Percentiles rank a stretch among this genome's conserved stretches.
Conservation (phyloP, 148 eudicot species). For the Salicornia ramosissima region DNA sequence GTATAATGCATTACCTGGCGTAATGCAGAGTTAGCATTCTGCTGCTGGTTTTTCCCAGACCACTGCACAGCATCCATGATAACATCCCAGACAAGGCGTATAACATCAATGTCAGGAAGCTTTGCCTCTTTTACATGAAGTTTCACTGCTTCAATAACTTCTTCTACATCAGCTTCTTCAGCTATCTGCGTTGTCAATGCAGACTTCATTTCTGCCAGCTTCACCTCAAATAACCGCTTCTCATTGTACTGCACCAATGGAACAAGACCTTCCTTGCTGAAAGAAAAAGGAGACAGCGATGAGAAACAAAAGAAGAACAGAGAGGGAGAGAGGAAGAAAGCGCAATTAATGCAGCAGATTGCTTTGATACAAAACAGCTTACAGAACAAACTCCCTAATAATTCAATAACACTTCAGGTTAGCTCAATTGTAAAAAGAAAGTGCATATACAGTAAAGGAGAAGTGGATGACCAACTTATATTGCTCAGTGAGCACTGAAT, state of each 20-base stretch:
- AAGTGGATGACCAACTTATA: background rate
- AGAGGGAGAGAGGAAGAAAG: background rate
- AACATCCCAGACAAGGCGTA: slow-evolving; percentile 87
- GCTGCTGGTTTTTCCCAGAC: slow-evolving; percentile 99
- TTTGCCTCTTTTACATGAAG: slow-evolving; percentile 87
- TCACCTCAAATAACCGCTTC: slow-evolving; percentile 92
- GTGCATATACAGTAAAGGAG: background rate
- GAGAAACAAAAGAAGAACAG: slow-evolving; percentile 5
- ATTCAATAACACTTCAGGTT: background rate
- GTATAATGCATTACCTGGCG: slow-evolving; percentile 64
- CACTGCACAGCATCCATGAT: slow-evolving; percentile 98
- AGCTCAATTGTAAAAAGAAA: background rate
- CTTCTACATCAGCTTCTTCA: slow-evolving; percentile 80
- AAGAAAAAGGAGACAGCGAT: slow-evolving; percentile 4
- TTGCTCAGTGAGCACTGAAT: background rate
- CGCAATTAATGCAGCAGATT: background rate
- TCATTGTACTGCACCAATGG: slow-evolving; percentile 79
- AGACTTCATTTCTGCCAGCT: slow-evolving; percentile 91
- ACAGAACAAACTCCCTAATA: background rate
- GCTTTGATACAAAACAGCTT: background rate
- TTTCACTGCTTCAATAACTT: slow-evolving; percentile 81
- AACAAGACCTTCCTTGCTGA: slow-evolving; percentile 73
- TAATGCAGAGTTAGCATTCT: slow-evolving; percentile 85
- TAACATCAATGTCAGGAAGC: slow-evolving; percentile 91
- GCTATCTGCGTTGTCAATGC: slow-evolving; percentile 78